These are phyloP conservation scores for Lolium perenne DNA, from an alignment of 176 grass and related monocot species.

Conservation along the genomic window DNA sequence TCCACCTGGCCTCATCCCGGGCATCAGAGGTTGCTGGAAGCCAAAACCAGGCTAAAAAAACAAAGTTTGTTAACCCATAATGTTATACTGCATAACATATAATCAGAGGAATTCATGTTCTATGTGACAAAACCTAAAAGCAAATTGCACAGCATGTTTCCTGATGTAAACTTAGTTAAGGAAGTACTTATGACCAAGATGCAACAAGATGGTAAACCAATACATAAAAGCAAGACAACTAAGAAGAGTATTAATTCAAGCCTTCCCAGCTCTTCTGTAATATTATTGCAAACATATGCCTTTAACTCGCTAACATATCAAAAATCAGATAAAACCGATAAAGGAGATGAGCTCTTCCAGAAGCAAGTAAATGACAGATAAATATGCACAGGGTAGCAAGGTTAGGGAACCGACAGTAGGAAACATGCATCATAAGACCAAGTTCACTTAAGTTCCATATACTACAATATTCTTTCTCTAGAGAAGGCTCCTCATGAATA, in stretches of 20 bases:
- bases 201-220: neutral
- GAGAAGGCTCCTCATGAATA: neutral
- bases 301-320: neutral
- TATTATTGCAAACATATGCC: neutral
- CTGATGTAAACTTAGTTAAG: neutral
- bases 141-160: neutral
- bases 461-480: neutral
- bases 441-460: neutral
- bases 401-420: slow-evolving; percentile 10
- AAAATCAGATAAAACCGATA: neutral
- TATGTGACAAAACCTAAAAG: neutral
- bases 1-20: slow-evolving; percentile 79
- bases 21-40: slow-evolving; percentile 89
- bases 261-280: neutral
- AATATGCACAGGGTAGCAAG: neutral
- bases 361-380: neutral
- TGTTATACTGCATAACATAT: neutral
- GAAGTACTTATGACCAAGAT: neutral
- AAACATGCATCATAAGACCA: neutral
- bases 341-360: neutral
- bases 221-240: neutral
- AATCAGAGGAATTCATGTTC: neutral
- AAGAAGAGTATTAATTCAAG: neutral
- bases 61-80: slow-evolving; percentile 3
- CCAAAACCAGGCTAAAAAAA: slow-evolving; percentile 79